These are phyloP conservation scores for Uncinocarpus reesii DNA, from an alignment of 2,329 filamentous ascomycete species.

Conservation along the genomic window DNA sequence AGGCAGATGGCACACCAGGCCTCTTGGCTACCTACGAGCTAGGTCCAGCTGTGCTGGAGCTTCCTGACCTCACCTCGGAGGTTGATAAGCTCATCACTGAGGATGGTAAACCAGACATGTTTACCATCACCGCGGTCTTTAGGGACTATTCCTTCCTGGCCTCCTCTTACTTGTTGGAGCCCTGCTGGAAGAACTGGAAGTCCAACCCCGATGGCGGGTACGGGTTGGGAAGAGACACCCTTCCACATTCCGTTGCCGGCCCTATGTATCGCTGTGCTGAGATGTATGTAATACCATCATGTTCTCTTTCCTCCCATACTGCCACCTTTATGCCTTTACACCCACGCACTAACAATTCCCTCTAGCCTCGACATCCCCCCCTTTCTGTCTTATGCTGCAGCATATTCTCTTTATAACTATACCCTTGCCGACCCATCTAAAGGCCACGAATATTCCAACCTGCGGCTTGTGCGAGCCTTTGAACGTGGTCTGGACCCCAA, in stretches of 20 bases:
- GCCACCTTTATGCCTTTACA: neutral
- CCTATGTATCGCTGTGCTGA: slow-evolving; percentile 76
- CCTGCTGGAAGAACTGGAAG: slow-evolving; percentile 66
- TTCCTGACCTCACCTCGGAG: slow-evolving; percentile 64
- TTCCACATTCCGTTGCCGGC: slow-evolving; percentile 65
- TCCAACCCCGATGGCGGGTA: slow-evolving; percentile 55
- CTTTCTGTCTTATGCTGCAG: slow-evolving; percentile 75
- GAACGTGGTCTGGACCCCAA: slow-evolving; percentile 76
- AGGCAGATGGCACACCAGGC: slow-evolving; percentile 60
- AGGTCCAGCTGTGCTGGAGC: slow-evolving; percentile 61
- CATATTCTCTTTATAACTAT: slow-evolving; percentile 55
- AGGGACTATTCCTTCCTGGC: slow-evolving; percentile 86
- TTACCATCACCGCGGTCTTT: slow-evolving; percentile 75
- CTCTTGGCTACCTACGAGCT: slow-evolving; percentile 65
- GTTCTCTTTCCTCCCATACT: neutral
- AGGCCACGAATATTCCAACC: slow-evolving; percentile 49
- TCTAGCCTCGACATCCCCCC: slow-evolving; percentile 64
- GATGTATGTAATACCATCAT: slow-evolving; percentile 53
- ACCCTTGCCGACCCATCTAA: slow-evolving; percentile 46
- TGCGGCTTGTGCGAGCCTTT: slow-evolving; percentile 82
- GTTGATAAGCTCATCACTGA: slow-evolving; percentile 54
- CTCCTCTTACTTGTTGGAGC: slow-evolving; percentile 81
- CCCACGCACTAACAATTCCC: slow-evolving; percentile 11
- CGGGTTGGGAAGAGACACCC: slow-evolving; percentile 60
- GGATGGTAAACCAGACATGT: slow-evolving; percentile 54